phyloP scores from a whole-genome alignment of 352 stramenopile genomes.

The Pythium inflatum region DNA sequence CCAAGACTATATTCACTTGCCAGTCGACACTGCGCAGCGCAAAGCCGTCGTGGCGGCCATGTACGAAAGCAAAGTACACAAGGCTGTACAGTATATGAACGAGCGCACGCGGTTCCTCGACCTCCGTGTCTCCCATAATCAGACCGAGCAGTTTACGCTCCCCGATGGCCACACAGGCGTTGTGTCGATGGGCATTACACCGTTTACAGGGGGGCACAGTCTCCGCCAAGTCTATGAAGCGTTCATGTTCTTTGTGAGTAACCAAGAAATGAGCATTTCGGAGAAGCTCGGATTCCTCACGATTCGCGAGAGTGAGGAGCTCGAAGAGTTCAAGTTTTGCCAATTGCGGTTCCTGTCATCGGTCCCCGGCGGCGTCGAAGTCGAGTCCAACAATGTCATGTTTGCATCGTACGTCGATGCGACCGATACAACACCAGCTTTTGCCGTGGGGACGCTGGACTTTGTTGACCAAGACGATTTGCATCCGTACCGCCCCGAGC shows the following conservation, averaged over 20 bases:
- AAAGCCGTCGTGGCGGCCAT: neutral
- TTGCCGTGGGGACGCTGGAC: slow-evolving; percentile 44
- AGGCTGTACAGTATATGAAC: neutral
- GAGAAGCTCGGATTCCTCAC: slow-evolving; percentile 21
- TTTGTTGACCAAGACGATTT: slow-evolving; percentile 46
- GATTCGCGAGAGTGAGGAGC: slow-evolving; percentile 17
- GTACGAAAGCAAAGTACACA: neutral
- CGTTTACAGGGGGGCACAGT: slow-evolving; percentile 12
- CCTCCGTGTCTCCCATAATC: neutral
- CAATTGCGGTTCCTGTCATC: slow-evolving; percentile 3
- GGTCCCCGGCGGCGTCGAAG: slow-evolving; percentile 19
- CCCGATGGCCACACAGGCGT: neutral
- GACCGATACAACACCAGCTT: slow-evolving; percentile 27
- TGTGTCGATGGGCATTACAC: neutral
- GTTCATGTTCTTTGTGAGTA: slow-evolving; percentile 5
- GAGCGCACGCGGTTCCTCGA: neutral
- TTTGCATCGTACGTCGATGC: slow-evolving; percentile 39
- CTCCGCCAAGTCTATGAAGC: slow-evolving; percentile 22
- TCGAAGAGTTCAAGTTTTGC: neutral
- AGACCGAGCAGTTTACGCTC: neutral
- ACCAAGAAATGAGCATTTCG: slow-evolving; percentile 19
- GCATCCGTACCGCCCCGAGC: slow-evolving; percentile 43
- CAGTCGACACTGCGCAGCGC: neutral
- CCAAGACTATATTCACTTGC: slow-evolving; percentile 11
- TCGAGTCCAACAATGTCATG: slow-evolving; percentile 52